Evolutionary conservation across 116 monocot genomes (phyloP), one percentile per base, ranked within the genome.

Genomic region (Phalaenopsis hybrid): DNA sequence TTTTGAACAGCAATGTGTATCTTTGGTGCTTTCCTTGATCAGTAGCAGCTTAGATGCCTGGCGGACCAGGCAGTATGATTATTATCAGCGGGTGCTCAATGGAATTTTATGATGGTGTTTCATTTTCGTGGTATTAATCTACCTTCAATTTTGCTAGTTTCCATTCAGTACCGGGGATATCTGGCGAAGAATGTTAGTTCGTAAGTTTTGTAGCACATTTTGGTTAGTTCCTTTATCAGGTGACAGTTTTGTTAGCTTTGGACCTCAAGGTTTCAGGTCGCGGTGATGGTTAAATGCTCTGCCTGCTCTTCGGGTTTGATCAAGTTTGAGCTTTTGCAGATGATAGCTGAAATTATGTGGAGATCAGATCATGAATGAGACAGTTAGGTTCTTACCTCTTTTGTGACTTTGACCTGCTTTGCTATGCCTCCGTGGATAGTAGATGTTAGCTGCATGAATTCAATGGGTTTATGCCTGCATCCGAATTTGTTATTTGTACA

Each of bases 1-100:
- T 76, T 44, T 88, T 49, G 79, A 88, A 75, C 98, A 98, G 98
- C 98, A 98, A 95, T 98, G 98, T 80, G 98, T 98, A 4, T 98
- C 98, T 33, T 83, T 98, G 86, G 98, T 98, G 61, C 93, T 98
- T 55, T 95, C 98, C 68, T 86, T 98, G 85, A 95, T 98, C 81
- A 98, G 95, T 85, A 98, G 95, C 90, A 98, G 98, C 86, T 87
- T 98, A 89, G 98, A 98, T 87, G 98, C 98, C 65, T 98, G 98
- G 98, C 86, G 98, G 49, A 98, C 98, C 43, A 85, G 98, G 31
- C 98, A 98, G 57, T 98, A 98, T 78, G 98, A 98, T 82, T 98
- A 98, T 34, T 98, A 98, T 84, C 98, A 98, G 84, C 85, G 95
- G 41, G 98, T 98, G 44, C 81, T 98, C 74, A 98, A 98, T 84